These are phyloP conservation scores for Candida sanyaensis DNA, from an alignment of 1,139 yeast species.

Conservation along the genomic window DNA sequence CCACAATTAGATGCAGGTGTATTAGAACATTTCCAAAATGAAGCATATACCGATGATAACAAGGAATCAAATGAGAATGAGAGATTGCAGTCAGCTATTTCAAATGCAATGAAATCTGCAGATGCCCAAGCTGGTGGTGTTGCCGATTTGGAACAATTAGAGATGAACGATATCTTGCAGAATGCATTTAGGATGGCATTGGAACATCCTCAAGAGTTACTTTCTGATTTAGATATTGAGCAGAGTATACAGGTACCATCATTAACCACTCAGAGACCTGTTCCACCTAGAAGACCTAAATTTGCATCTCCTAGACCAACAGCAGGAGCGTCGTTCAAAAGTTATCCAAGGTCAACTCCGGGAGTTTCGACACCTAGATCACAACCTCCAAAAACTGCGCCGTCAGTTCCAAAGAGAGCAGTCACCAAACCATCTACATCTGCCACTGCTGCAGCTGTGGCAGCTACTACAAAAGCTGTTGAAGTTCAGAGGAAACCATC, in stretches of 20 bases:
- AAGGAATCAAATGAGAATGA: background rate
- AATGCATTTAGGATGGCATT: constrained; percentile 74
- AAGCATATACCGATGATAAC: constrained; percentile 30
- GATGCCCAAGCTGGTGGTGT: constrained; percentile 15
- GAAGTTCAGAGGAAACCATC: constrained; percentile 5
- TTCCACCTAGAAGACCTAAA: constrained; percentile 2
- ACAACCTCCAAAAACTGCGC: constrained; percentile 1
- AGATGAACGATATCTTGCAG: constrained; percentile 68
- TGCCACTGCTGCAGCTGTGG: background rate
- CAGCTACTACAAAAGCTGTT: no score
- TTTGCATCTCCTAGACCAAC: constrained; percentile 1
- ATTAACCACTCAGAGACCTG: constrained; percentile 2
- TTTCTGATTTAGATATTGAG: constrained; percentile 49
- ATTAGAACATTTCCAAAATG: constrained; percentile 39
- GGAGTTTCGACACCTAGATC: background rate
- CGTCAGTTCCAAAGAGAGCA: background rate
- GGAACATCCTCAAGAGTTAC: constrained; percentile 60
- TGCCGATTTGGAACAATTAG: constrained; percentile 51
- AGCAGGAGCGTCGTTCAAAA: background rate
- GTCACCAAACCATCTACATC: constrained; percentile 10
- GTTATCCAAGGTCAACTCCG: background rate
- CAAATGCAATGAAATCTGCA: constrained; percentile 27
- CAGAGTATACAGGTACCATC: constrained; percentile 17
- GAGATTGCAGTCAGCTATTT: constrained; percentile 25
- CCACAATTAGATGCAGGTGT: constrained; percentile 43